These are phyloP conservation scores for Polyporus arcularius DNA, from an alignment of 768 basidiomycete genomes.

Conservation along the genomic window DNA sequence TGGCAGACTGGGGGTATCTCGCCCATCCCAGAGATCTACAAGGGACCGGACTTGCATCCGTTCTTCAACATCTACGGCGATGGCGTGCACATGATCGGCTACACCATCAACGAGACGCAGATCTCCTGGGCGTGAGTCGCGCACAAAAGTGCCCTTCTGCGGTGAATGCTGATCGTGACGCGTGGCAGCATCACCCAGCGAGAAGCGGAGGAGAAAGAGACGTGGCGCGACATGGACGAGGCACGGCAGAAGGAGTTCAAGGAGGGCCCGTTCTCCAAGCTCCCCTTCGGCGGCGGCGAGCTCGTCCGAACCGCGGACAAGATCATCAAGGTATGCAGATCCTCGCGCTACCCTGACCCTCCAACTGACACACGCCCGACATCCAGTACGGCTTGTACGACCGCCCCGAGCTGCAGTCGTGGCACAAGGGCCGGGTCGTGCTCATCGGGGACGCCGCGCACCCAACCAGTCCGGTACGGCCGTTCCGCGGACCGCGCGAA, in stretches of 20 bases:
- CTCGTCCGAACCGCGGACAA: slow-evolving; percentile 26
- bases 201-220: slow-evolving; percentile 41
- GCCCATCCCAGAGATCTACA: slow-evolving; percentile 22
- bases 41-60: slow-evolving; percentile 5
- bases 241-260: slow-evolving; percentile 27
- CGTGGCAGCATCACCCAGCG: slow-evolving; percentile 34
- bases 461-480: slow-evolving; percentile 45
- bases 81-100: slow-evolving; percentile 39
- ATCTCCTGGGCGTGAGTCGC: slow-evolving; percentile 37
- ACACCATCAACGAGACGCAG: slow-evolving; percentile 33
- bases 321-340: slow-evolving; percentile 25
- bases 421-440: slow-evolving; percentile 44
- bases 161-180: not conserved
- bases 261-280: slow-evolving; percentile 21
- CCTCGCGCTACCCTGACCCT: no score
- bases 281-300: slow-evolving; percentile 30
- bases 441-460: slow-evolving; percentile 49
- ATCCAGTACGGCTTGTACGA: slow-evolving; percentile 45
- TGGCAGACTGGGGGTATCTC: slow-evolving; percentile 39
- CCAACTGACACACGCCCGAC: not conserved
- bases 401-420: slow-evolving; percentile 40
- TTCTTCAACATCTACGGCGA: slow-evolving; percentile 40
- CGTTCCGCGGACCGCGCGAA: not conserved
- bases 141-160: not conserved
- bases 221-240: slow-evolving; percentile 41